Evolutionary conservation across 768 basidiomycete genomes (phyloP), one percentile per base, ranked within the genome.

Genomic region (Tylopilus cervinicoccineus): DNA sequence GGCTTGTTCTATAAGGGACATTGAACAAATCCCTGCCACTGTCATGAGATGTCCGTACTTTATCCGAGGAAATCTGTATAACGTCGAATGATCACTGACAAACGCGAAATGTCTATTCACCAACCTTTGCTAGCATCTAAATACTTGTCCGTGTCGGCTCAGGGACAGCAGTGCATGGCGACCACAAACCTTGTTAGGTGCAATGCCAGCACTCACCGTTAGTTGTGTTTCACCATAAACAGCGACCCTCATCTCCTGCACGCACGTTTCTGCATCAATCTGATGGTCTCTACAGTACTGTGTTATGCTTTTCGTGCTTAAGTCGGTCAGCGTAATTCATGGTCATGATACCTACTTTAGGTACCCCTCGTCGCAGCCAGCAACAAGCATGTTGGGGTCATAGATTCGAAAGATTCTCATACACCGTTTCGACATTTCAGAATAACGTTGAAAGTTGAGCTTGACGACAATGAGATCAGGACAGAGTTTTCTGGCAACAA

Each of bases 141-240:
- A 36, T 31, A n/a, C n/a, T n/a, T n/a, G 41, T 12, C 34, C 10
- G 52, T 36, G 48, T 66, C 43, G 56, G 51, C 31, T 52, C 38
- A 24, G 31, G 32, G 41, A 54, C 48, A 51, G 54, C 14, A 52
- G 47, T 40, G 23, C 33, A 52, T 43, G 54, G 55, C 31, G 56
- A 13, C 43, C 55, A 61, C 79, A 45, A 60, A 93, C 93, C 76
- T 88, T 88, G 69, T 94, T 98, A 1, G 95, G 89, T 0, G 95
- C 93, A 48, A 98, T 93, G 3, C 96, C 96, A 26, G 93, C 94
- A 56, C 90, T 93, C 44, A 89, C 92, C 3, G 96, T 98, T 42
- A 98, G 64, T 45, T 79, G 79, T 3, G 94, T 97, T 67, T 88
- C 88, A 16, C 73, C 72, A 46, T 83, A 75, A 3, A 97, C 89